These are phyloP conservation scores for Blastomyces percursus DNA, from an alignment of 2,329 filamentous ascomycete genomes.

Conservation along the genomic window DNA sequence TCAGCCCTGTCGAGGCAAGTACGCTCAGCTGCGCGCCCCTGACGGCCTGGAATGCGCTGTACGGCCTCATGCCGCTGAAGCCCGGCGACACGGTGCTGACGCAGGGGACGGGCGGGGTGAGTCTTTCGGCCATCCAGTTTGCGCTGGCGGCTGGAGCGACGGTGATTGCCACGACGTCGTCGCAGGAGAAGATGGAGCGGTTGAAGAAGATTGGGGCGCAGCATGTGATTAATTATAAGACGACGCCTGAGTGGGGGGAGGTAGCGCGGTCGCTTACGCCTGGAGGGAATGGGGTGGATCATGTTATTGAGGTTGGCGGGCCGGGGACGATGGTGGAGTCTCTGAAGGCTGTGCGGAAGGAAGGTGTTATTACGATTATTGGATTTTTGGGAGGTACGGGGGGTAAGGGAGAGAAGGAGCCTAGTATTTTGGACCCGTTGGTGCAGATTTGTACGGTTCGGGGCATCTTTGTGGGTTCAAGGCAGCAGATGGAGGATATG, in stretches of 20 bases:
- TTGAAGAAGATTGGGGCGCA: slow-evolving; percentile 48
- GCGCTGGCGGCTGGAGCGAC: slow-evolving; percentile 42
- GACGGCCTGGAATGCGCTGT: slow-evolving; percentile 57
- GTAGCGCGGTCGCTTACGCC: slow-evolving; percentile 43
- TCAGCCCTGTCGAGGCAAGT: slow-evolving; percentile 44
- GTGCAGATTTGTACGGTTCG: slow-evolving; percentile 44
- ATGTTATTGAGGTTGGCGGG: slow-evolving; percentile 57
- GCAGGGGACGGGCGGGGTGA: slow-evolving; percentile 52
- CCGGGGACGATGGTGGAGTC: slow-evolving; percentile 49
- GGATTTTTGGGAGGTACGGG: slow-evolving; percentile 45
- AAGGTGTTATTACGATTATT: slow-evolving; percentile 47
- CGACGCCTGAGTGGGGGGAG: slow-evolving; percentile 48
- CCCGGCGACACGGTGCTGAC: slow-evolving; percentile 48
- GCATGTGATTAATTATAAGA: slow-evolving; percentile 52
- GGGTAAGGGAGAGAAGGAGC: slow-evolving; percentile 33
- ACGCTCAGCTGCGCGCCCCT: slow-evolving; percentile 51
- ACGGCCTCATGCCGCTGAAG: slow-evolving; percentile 43
- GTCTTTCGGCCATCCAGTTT: slow-evolving; percentile 26
- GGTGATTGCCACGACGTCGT: slow-evolving; percentile 51
- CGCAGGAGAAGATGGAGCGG: slow-evolving; percentile 42
- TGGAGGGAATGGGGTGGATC: slow-evolving; percentile 46
- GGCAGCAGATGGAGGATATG: slow-evolving; percentile 50
- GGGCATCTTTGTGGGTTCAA: slow-evolving; percentile 47
- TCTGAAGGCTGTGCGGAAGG: slow-evolving; percentile 43
- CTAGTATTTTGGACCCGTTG: slow-evolving; percentile 43